These are phyloP conservation scores for Xylogone sp. DNA, from an alignment of 2,329 filamentous ascomycete genomes.

Conservation along the genomic window DNA sequence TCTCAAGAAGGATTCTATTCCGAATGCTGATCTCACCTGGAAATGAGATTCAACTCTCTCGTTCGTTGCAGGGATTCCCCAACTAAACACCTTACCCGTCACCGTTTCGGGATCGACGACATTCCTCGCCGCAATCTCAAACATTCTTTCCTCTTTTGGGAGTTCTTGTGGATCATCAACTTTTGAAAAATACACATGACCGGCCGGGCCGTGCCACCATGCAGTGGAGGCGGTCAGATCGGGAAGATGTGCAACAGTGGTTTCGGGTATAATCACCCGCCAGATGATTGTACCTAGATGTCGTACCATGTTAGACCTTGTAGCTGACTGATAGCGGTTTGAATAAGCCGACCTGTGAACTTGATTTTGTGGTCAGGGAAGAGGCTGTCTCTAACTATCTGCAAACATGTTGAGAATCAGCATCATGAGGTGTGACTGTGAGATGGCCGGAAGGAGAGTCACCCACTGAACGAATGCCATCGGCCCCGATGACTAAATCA, in stretches of 20 bases:
- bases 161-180: conserved; percentile 28
- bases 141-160: conserved; percentile 24
- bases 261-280: conserved; percentile 37
- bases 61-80: conserved; percentile 34
- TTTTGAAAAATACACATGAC: conserved; percentile 38
- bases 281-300: conserved; percentile 42
- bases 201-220: conserved; percentile 41
- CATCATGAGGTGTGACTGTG: too few relatives aligned
- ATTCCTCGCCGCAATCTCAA: conserved; percentile 36
- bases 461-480: conserved; percentile 46
- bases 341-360: conserved; percentile 33
- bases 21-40: conserved; percentile 16
- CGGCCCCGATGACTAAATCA: conserved; percentile 47
- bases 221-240: conserved; percentile 29
- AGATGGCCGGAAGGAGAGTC: too few relatives aligned
- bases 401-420: not conserved
- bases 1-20: not conserved
- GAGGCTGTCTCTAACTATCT: conserved; percentile 37
- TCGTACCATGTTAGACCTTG: too few relatives aligned
- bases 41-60: conserved; percentile 34
- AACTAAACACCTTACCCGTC: conserved; percentile 29
- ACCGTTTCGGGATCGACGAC: conserved; percentile 28
- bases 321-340: too few relatives aligned
- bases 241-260: conserved; percentile 26
- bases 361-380: conserved; percentile 38